Evolutionary conservation across 345 rosid genomes (phyloP).

Genomic region (Durio zibethinus): DNA sequence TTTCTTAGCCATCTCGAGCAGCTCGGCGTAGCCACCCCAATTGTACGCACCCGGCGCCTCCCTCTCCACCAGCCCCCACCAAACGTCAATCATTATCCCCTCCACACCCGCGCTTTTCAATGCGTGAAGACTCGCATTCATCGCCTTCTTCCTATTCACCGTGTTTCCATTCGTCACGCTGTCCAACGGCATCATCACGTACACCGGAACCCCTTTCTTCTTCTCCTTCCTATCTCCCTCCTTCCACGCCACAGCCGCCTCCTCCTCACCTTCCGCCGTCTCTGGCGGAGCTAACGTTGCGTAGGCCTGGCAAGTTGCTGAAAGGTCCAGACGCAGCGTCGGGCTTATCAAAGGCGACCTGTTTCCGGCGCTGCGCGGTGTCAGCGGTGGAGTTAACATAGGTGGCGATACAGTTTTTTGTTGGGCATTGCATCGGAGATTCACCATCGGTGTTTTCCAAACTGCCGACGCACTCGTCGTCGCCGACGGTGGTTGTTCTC

Average conservation of each 20-base stretch:
- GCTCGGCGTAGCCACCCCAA: slow-evolving; percentile 91
- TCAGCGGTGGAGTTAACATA: slow-evolving; percentile 44
- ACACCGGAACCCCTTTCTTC: slow-evolving; percentile 81
- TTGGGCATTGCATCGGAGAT: slow-evolving; percentile 31
- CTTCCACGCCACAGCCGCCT: slow-evolving; percentile 27
- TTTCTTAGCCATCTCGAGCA: slow-evolving; percentile 86
- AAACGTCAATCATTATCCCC: slow-evolving; percentile 95
- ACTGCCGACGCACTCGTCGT: slow-evolving; percentile 47
- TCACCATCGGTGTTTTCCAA: slow-evolving; percentile 45
- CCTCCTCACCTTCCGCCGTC: slow-evolving; percentile 26
- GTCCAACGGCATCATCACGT: slow-evolving; percentile 98
- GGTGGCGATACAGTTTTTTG: slow-evolving; percentile 34
- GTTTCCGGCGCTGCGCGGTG: slow-evolving; percentile 37
- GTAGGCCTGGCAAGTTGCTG: slow-evolving; percentile 63
- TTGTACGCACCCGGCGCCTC: slow-evolving; percentile 75
- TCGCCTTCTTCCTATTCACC: slow-evolving; percentile 83
- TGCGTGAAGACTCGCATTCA: slow-evolving; percentile 93
- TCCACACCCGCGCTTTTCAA: slow-evolving; percentile 95
- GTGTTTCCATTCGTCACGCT: slow-evolving; percentile 78
- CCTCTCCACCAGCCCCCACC: slow-evolving; percentile 99
- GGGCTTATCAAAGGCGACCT: slow-evolving; percentile 43
- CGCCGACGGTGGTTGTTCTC: slow-evolving; percentile 34
- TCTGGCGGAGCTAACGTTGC: slow-evolving; percentile 23
- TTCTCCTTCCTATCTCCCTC: slow-evolving; percentile 21
- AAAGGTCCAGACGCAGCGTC: slow-evolving; percentile 57